Evolutionary conservation across 202 grass and related monocot genomes (phyloP), one percentile per base, ranked within the genome.

Genomic region (Bolboschoenoplectus hybrid): DNA sequence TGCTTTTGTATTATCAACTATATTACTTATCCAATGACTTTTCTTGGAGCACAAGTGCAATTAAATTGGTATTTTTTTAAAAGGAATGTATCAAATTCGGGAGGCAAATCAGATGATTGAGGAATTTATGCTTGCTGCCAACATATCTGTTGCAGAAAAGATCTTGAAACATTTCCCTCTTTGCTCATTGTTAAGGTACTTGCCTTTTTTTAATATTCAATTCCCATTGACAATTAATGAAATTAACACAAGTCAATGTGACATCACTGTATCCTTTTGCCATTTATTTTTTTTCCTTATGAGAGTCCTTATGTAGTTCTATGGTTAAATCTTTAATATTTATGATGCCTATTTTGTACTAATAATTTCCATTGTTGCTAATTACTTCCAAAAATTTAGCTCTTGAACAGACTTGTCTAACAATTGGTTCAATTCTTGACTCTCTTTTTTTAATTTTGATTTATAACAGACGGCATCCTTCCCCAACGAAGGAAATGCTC

Each of bases 101-200:
- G 93, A 98, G 89, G 97, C 97, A 86, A 98, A 98, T 89, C 93
- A 98, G 88, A 98, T 98, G 97, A 95, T 98, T 16, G 97, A 98
- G 80, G 97, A 98, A 83, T 98, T 98, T 85, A 98, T 98, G 97
- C 90, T 96, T 74, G 91, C 93, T 87, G 97, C 93, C 45, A 98
- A 98, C 91, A 41, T 98, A 87, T 94, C 93, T 50, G 97, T 96
- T 67, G 97, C 93, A 82, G 93, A 98, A 79, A 98, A 98, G 86
- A 96, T 96, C 83, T 90, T 98, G 93, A 91, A 96, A 56, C 93
- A 98, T 85, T 98, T 88, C 46, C 88, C 97, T 41, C 85, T 90
- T 62, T 94, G 89, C 82, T 91, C 97, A 26, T 92, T 98, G 74
- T 86, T 96, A 88, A 93, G 97, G 97, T 98, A 90, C 13, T 87